Evolutionary conservation across 441 rosid genomes (phyloP).

Genomic region (Arabidopsis lyrata): DNA sequence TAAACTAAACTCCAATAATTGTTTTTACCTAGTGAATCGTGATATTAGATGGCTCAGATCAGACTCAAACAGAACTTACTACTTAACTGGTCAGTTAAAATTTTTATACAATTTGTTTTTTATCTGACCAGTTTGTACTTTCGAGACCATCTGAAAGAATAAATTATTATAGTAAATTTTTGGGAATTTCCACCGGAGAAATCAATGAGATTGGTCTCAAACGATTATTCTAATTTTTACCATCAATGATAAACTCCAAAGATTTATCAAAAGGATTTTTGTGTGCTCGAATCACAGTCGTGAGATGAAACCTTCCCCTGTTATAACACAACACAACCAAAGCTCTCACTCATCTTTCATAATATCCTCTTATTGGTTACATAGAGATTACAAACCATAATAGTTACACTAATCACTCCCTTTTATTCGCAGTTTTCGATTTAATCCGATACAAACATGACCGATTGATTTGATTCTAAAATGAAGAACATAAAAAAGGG

Average conservation of each 20-base stretch:
- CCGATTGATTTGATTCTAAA: constrained; percentile 23
- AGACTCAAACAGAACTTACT: no score
- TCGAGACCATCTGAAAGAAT: constrained; percentile 23
- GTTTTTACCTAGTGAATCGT: not conserved
- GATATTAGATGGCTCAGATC: no score
- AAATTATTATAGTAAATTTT: not conserved
- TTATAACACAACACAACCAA: constrained; percentile 38
- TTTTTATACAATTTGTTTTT: no score
- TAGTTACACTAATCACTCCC: constrained; percentile 38
- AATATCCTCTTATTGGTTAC: constrained; percentile 34
- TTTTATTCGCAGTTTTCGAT: constrained; percentile 36
- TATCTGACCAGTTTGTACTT: constrained; percentile 12
- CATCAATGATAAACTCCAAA: constrained; percentile 4
- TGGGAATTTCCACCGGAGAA: constrained; percentile 31
- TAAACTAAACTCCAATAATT: not conserved
- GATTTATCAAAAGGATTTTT: constrained; percentile 14
- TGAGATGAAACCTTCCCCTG: constrained; percentile 41
- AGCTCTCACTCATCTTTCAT: constrained; percentile 26
- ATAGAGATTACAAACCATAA: constrained; percentile 40
- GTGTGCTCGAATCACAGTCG: constrained; percentile 36
- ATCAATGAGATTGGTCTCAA: constrained; percentile 37
- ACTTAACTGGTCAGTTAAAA: no score
- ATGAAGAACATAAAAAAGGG: constrained; percentile 7
- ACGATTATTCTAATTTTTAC: not conserved
- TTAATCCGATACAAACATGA: constrained; percentile 32